Percentiles rank a stretch among this genome's conserved stretches.
These are phyloP conservation scores for Vanrija humicola DNA, from an alignment of 1,284 basidiomycete genomes.

Conservation along the genomic window DNA sequence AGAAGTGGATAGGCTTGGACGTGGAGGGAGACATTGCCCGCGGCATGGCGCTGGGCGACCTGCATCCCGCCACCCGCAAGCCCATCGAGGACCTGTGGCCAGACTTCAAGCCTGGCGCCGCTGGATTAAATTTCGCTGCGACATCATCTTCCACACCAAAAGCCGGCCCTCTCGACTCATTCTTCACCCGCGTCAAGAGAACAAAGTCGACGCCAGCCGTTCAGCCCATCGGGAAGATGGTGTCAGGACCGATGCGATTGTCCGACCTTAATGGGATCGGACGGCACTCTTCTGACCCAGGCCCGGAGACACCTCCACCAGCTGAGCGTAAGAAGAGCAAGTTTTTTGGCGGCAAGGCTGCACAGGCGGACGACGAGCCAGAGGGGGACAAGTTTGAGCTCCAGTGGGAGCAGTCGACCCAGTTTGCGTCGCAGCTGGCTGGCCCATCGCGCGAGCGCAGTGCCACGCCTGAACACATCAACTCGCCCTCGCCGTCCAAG, in stretches of 20 bases:
- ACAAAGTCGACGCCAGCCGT: constrained; percentile 21
- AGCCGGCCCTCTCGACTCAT: constrained; percentile 39
- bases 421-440: constrained; percentile 1
- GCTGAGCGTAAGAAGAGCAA: constrained; percentile 25
- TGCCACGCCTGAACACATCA: constrained; percentile 9
- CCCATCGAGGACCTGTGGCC: constrained; percentile 79
- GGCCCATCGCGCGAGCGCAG: background rate
- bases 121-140: constrained; percentile 10
- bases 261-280: constrained; percentile 25
- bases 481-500: constrained; percentile 17
- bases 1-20: constrained; percentile 70
- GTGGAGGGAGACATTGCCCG: constrained; percentile 45
- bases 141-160: background rate
- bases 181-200: constrained; percentile 32
- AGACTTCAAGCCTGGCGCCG: constrained; percentile 46
- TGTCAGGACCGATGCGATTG: constrained; percentile 36
- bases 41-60: constrained; percentile 67
- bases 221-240: constrained; percentile 30
- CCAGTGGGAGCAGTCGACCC: constrained; percentile 21
- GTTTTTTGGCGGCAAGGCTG: constrained; percentile 23
- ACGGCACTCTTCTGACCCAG: background rate
- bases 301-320: background rate
- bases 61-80: constrained; percentile 68
- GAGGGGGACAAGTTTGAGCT: constrained; percentile 14
- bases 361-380: constrained; percentile 1